Base-by-base conservation (phyloP, 2,329 filamentous ascomycete genomes). In the Amesomyces nigricolor region DNA sequence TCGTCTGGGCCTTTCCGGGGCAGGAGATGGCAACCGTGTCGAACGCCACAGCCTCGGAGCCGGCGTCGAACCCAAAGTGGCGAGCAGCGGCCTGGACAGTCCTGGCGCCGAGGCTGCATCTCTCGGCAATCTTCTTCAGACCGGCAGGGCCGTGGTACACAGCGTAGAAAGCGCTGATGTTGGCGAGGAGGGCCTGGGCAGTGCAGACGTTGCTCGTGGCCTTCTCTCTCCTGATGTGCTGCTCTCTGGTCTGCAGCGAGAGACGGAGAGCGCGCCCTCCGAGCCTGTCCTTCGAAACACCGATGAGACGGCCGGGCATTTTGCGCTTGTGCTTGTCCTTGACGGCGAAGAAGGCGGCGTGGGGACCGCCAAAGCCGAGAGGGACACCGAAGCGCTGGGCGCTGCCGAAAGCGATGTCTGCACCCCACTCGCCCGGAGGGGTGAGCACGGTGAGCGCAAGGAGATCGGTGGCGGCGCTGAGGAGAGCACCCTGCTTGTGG, bases 141-240 rank as follows among this genome's bases (percentile, higher is more conserved):
- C 91, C 91, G 52, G 83, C 72, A 0, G 92, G 92, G 3, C 92
- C 92, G 69, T 97, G 92, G 71, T 96, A 97, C 52, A 96, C 79
- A 51, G 91, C 91, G 68, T 96, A 97, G 75, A 96, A 87, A 53
- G 91, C 90, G 63, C 85, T 92, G 89, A 96, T 96, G 71, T 97
- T 97, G 38, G 92, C 92, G 50, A 96, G 78, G 26, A 97, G 76
- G 8, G 92, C 92, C 73, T 97, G 92, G 1, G 92, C 91, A 1
- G 92, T 97, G 75, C 92, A 97, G 57, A 96, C 91, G 68, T 97
- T 97, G 76, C 91, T 96, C 1, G 92, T 97, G 1, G 92, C 92
- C 79, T 96, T 96, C 71, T 97, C 92, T 66, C 92, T 83, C 62
- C 92, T 83, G 69, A 97, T 96, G 70, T 97, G 92, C 75, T 97